Percentiles rank a stretch among this genome's conserved stretches.
Conservation (phyloP, 352 stramenopile genomes). For the Albugo laibachii region DNA sequence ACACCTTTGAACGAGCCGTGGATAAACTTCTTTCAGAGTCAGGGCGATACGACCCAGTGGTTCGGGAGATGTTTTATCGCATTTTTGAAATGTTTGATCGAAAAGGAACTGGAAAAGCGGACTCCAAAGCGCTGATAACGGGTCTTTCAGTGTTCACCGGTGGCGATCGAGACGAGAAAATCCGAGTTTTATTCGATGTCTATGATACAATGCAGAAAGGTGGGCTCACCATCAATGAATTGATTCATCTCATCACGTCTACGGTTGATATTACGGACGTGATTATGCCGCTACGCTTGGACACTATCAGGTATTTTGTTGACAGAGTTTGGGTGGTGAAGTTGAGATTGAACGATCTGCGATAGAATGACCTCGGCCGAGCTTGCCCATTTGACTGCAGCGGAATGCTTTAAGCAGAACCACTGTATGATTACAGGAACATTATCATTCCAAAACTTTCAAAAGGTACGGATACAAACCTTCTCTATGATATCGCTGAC, state of each 20-base stretch:
- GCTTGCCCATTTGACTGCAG: slow-evolving; percentile 40
- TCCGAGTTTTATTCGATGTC: slow-evolving; percentile 65
- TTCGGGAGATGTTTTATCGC: slow-evolving; percentile 46
- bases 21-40: slow-evolving; percentile 72
- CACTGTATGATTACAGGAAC: too few species aligned
- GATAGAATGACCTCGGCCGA: slow-evolving; percentile 36
- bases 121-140: slow-evolving; percentile 63
- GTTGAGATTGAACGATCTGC: neutral
- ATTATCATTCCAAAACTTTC: too few species aligned
- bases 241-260: slow-evolving; percentile 12
- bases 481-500: too few species aligned
- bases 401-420: slow-evolving; percentile 31
- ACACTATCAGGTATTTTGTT: slow-evolving; percentile 24
- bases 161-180: slow-evolving; percentile 70
- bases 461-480: too few species aligned
- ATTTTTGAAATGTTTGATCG: slow-evolving; percentile 68
- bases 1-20: slow-evolving; percentile 41
- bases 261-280: slow-evolving; percentile 15
- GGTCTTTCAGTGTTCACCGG: slow-evolving; percentile 65
- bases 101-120: slow-evolving; percentile 33
- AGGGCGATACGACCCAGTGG: slow-evolving; percentile 48
- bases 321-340: neutral
- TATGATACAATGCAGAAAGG: slow-evolving; percentile 39
- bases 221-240: slow-evolving; percentile 12
- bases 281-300: slow-evolving; percentile 43